Evolutionary conservation across 768 basidiomycete species (phyloP).

Genomic region (Zangia roseola): DNA sequence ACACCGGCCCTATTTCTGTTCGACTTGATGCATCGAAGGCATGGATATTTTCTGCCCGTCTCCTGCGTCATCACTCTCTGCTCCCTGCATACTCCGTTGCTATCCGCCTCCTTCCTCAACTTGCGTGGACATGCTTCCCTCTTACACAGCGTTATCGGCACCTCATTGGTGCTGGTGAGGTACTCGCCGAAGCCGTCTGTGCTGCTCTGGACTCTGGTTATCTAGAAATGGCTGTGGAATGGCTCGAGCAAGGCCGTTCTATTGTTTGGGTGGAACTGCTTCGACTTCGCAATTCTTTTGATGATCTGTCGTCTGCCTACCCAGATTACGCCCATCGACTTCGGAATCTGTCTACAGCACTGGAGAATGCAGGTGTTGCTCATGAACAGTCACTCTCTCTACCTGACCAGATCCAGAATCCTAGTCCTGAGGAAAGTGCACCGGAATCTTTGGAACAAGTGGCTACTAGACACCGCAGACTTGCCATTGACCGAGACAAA

Average conservation of each 20-base stretch:
- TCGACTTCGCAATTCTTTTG: slow-evolving; percentile 9
- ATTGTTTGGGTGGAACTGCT: slow-evolving; percentile 16
- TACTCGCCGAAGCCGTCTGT: slow-evolving; percentile 21
- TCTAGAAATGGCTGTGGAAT: slow-evolving; percentile 8
- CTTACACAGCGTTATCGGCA: slow-evolving; percentile 15
- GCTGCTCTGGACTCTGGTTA: slow-evolving; percentile 12
- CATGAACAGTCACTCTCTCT: not conserved
- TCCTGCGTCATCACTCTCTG: slow-evolving; percentile 4
- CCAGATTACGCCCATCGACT: slow-evolving; percentile 5
- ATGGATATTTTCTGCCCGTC: slow-evolving; percentile 4
- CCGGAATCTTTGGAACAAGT: not conserved
- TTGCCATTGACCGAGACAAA: slow-evolving; percentile 4
- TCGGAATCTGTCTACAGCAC: not conserved
- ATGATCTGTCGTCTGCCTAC: slow-evolving; percentile 1
- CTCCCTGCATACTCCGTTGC: slow-evolving; percentile 20
- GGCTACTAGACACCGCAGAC: not conserved
- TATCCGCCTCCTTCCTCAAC: slow-evolving; percentile 19
- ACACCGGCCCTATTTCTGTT: too few relatives aligned
- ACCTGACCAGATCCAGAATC: not conserved
- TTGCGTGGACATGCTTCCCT: slow-evolving; percentile 15
- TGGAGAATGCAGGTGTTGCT: not conserved
- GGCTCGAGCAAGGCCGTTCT: slow-evolving; percentile 19
- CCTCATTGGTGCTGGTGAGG: slow-evolving; percentile 12
- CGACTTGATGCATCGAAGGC: slow-evolving; percentile 5
- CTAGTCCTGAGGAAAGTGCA: not conserved